phyloP scores from a whole-genome alignment of 139 green algal species.

The Gonium pectorale region DNA sequence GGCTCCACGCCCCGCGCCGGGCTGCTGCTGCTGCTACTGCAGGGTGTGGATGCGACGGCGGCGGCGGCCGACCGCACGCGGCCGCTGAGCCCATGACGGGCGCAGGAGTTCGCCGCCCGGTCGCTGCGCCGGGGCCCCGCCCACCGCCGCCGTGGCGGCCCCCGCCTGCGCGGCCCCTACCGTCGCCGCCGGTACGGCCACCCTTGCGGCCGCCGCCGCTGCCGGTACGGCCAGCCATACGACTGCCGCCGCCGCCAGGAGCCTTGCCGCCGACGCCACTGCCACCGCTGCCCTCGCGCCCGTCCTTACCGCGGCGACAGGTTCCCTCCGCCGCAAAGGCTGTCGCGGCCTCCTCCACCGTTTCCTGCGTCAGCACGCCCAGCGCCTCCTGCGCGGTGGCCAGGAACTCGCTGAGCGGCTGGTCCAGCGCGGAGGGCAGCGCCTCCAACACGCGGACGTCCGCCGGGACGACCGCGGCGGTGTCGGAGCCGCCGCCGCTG shows the following conservation, averaged over 20 bases:
- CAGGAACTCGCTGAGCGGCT: not conserved
- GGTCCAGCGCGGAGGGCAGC: not conserved
- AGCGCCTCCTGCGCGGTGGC: not conserved
- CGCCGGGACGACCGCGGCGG: not conserved
- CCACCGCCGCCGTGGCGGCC: too few relatives aligned
- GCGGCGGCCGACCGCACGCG: slow-evolving; percentile 7
- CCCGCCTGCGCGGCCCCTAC: too few relatives aligned
- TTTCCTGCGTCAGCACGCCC: not conserved
- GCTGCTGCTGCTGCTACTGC: too few relatives aligned
- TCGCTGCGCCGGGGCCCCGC: too few relatives aligned
- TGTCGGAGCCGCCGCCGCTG: too few relatives aligned
- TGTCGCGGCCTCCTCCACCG: not conserved
- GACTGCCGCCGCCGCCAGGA: too few relatives aligned
- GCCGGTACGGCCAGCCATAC: not conserved
- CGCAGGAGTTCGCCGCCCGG: not conserved
- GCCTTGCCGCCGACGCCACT: not conserved
- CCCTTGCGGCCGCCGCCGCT: not conserved
- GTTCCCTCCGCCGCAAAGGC: not conserved
- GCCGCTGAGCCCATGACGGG: not conserved
- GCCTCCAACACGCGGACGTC: slow-evolving; percentile 6
- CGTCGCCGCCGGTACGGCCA: not conserved
- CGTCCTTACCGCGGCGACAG: too few relatives aligned
- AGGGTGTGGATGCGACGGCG: too few relatives aligned
- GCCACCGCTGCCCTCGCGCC: not conserved
- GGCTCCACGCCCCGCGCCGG: not conserved